These are phyloP conservation scores for Exophiala spinifera DNA, from an alignment of 2,329 filamentous ascomycete species.

Conservation along the genomic window DNA sequence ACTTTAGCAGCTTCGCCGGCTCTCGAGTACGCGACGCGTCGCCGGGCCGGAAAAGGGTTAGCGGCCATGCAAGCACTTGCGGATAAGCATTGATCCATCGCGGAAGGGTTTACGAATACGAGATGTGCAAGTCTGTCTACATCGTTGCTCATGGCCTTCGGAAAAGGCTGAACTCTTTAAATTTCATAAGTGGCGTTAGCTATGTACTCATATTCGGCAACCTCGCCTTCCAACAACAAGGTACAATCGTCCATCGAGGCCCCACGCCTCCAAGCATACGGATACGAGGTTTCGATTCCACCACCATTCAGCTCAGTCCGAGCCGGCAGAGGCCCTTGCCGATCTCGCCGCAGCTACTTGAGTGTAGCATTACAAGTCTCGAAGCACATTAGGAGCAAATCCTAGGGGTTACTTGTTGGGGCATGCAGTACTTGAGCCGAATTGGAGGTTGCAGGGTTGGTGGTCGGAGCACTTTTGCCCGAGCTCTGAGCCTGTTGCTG, in stretches of 20 bases:
- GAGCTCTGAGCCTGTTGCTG: background rate
- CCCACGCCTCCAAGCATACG: background rate
- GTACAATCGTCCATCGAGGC: too few relatives aligned
- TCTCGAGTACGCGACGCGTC: background rate
- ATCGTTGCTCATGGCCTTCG: too few relatives aligned
- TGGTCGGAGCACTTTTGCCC: background rate
- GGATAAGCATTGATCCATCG: too few relatives aligned
- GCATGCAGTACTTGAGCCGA: conserved; percentile 1
- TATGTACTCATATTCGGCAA: too few relatives aligned
- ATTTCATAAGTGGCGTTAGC: too few relatives aligned
- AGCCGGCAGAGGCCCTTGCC: background rate
- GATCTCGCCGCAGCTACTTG: background rate
- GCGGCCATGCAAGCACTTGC: too few relatives aligned
- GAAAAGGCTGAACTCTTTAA: too few relatives aligned
- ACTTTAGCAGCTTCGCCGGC: too few relatives aligned
- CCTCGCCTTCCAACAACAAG: background rate
- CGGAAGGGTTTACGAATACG: too few relatives aligned
- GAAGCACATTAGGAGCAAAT: background rate
- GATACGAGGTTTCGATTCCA: background rate
- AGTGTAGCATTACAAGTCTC: background rate
- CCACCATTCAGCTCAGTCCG: background rate
- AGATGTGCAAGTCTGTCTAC: too few relatives aligned
- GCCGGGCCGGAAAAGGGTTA: background rate
- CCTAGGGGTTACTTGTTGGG: too few relatives aligned
- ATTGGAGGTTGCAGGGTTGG: background rate